Evolutionary conservation across 805 yeast genomes (phyloP).

Genomic region (Candida wancherniae): DNA sequence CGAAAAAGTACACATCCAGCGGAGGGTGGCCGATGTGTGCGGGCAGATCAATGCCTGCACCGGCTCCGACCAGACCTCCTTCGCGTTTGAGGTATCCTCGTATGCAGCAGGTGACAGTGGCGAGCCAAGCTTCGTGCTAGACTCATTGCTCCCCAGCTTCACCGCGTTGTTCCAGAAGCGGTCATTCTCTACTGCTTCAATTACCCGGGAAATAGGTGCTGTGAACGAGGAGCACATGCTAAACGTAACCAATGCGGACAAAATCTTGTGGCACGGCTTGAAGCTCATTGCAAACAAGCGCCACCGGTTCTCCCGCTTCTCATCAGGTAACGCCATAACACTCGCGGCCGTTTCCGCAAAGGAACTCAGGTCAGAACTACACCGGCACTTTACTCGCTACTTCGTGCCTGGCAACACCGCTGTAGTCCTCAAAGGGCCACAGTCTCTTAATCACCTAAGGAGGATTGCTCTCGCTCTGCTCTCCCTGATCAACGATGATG

Average conservation of each 20-base stretch:
- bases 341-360: slow-evolving; percentile 18
- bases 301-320: slow-evolving; percentile 58
- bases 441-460: slow-evolving; percentile 53
- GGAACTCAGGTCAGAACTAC: slow-evolving; percentile 30
- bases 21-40: slow-evolving; percentile 53
- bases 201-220: slow-evolving; percentile 52
- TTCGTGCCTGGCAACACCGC: slow-evolving; percentile 50
- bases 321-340: slow-evolving; percentile 60
- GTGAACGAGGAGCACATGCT: slow-evolving; percentile 62
- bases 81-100: slow-evolving; percentile 57
- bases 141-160: slow-evolving; percentile 44
- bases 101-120: slow-evolving; percentile 19
- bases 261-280: slow-evolving; percentile 55
- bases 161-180: slow-evolving; percentile 51
- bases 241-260: slow-evolving; percentile 42
- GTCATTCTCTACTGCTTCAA: slow-evolving; percentile 36
- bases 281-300: slow-evolving; percentile 42
- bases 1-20: slow-evolving; percentile 24
- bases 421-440: slow-evolving; percentile 61
- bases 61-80: slow-evolving; percentile 61
- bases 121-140: slow-evolving; percentile 36
- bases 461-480: too few relatives aligned
- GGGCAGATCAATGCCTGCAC: slow-evolving; percentile 68
- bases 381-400: slow-evolving; percentile 35
- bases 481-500: too few relatives aligned